Base-by-base conservation (phyloP, 2,329 filamentous ascomycete species). In the Endocalyx cinctus region DNA sequence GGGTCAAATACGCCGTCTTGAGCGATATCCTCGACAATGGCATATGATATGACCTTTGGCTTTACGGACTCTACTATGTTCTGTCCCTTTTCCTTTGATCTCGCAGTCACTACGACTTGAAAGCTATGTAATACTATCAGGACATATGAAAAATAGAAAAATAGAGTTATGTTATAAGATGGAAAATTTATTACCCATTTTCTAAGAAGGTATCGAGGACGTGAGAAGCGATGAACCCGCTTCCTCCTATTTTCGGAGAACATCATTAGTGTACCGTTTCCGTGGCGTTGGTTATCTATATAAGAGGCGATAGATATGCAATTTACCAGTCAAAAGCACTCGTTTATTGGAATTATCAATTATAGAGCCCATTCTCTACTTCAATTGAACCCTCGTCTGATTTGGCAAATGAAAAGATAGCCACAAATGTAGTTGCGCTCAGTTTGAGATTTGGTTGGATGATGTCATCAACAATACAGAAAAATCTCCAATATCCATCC, bases 21-120 rank as follows among this genome's bases (percentile, higher is more conserved):
- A 0, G 82, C 80, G 43, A 94, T 80, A 45, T 94, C 84, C 30
- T 77, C 70, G 10, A 94, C 83, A 39, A 90, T 73, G 22, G 53
- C 62, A 33, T 62, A 68, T 2, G 61, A 58, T 2, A 69, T 36
- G 2, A 25, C 59, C 5, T 45, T 59, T 17, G 58, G 47, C 0
- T 57, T 52, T 18, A 70, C 54, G 0, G 65, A 64, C 3, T 61
- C 43, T 19, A 64, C 42, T 31, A 74, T 64, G 3, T 57, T 55
- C 4, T 61, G 42, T 2, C 67, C 69, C 38, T 75, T 76, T 19
- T 60, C 62, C n/a, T 66, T 45, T 0, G 64, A 65, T 10, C 71
- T 61, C 4, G 66, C 67, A 3, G 69, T 72, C 2, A 65, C 62
- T 3, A 67, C 60, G 4, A 73, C 67, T 53, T 52, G 41, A 27